These are phyloP conservation scores for Xylaria intraflava DNA, from an alignment of 495 filamentous ascomycete genomes.

Conservation along the genomic window DNA sequence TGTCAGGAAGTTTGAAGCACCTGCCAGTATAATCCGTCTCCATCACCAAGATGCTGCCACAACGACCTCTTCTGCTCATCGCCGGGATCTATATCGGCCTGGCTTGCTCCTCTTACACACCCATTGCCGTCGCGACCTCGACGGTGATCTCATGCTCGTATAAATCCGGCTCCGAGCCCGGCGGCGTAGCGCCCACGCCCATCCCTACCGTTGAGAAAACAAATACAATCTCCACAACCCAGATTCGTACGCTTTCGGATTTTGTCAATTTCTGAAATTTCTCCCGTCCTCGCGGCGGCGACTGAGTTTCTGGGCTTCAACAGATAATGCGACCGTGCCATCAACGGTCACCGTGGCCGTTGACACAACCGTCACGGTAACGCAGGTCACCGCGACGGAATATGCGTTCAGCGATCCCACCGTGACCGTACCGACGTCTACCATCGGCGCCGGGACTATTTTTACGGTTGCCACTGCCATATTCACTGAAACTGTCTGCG, in stretches of 20 bases:
- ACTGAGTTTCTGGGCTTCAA: neutral
- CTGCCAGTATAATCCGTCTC: neutral
- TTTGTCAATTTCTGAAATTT: neutral
- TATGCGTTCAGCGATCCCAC: neutral
- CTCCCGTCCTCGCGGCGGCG: neutral
- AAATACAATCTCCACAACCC: neutral
- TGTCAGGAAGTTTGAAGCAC: too few relatives aligned
- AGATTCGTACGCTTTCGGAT: neutral
- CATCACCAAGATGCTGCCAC: neutral
- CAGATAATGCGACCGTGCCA: neutral
- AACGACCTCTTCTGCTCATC: neutral
- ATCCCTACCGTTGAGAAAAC: neutral
- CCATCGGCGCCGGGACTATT: neutral
- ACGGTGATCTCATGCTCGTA: neutral
- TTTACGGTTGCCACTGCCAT: slow-evolving; percentile 15
- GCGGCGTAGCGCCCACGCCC: neutral
- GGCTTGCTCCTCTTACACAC: neutral
- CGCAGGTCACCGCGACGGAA: neutral
- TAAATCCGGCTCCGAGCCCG: neutral
- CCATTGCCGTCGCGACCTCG: neutral
- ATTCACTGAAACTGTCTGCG: slow-evolving; percentile 15
- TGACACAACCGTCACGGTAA: neutral
- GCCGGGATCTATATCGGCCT: neutral
- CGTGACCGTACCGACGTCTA: neutral
- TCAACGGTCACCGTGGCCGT: neutral